Evolutionary conservation across 2,329 filamentous ascomycete species (phyloP).

Genomic region (Parafenestella ontariensis): DNA sequence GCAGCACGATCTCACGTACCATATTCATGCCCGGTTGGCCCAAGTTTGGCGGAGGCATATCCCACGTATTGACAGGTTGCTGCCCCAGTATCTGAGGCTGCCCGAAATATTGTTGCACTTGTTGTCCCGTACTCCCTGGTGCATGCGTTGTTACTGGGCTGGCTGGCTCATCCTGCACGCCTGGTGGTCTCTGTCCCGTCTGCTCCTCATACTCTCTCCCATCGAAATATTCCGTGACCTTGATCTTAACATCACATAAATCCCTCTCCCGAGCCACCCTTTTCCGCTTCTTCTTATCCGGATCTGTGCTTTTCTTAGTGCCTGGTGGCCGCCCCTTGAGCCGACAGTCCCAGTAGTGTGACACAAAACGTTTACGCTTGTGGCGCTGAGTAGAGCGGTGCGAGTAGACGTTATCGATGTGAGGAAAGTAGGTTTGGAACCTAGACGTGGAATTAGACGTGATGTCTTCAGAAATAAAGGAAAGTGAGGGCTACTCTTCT

Average conservation of each 20-base stretch:
- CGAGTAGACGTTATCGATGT: slow-evolving; percentile 85
- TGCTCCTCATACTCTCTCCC: slow-evolving; percentile 52
- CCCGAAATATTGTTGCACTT: slow-evolving; percentile 32
- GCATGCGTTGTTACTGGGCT: slow-evolving; percentile 9
- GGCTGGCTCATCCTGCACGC: slow-evolving; percentile 13
- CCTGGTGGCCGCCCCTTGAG: slow-evolving; percentile 80
- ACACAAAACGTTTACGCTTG: slow-evolving; percentile 82
- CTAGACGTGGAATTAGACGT: slow-evolving; percentile 50
- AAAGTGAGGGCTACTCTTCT: slow-evolving; percentile 65
- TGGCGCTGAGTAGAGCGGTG: slow-evolving; percentile 82
- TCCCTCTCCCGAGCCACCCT: slow-evolving; percentile 76
- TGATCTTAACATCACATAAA: slow-evolving; percentile 87
- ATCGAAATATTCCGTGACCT: slow-evolving; percentile 80
- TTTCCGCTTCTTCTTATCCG: slow-evolving; percentile 82
- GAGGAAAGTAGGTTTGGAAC: slow-evolving; percentile 81
- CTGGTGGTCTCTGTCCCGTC: slow-evolving; percentile 36
- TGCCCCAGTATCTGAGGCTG: slow-evolving; percentile 22
- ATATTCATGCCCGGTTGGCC: slow-evolving; percentile 22
- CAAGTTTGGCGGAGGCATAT: slow-evolving; percentile 26
- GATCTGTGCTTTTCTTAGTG: slow-evolving; percentile 79
- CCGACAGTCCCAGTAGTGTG: slow-evolving; percentile 85
- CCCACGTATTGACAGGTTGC: slow-evolving; percentile 30
- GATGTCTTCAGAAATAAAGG: neutral
- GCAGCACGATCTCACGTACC: neutral
- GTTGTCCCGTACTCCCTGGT: slow-evolving; percentile 8